Percentiles rank a stretch among this genome's conserved stretches.
These are phyloP conservation scores for Aspergillus luchuensis DNA, from an alignment of 2,329 filamentous ascomycete species.

Conservation along the genomic window DNA sequence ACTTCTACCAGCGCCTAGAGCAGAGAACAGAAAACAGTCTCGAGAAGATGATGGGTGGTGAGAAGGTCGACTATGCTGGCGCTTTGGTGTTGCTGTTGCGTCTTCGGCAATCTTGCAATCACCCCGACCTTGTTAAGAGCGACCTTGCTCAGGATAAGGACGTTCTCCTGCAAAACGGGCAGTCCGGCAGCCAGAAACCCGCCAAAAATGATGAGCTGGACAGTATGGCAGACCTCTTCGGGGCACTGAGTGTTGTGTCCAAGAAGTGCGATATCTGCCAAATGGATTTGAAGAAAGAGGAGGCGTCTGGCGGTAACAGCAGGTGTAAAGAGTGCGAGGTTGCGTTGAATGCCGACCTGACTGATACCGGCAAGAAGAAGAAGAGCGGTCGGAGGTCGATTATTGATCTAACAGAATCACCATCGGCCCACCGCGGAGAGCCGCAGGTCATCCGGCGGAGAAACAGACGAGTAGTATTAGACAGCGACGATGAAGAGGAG, in stretches of 20 bases:
- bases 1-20: constrained; percentile 83
- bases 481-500: constrained; percentile 63
- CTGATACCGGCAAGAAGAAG: constrained; percentile 47
- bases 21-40: constrained; percentile 82
- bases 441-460: constrained; percentile 31
- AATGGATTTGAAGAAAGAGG: constrained; percentile 62
- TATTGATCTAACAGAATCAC: constrained; percentile 34
- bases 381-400: constrained; percentile 44
- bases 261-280: constrained; percentile 86
- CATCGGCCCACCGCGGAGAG: constrained; percentile 24
- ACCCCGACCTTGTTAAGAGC: constrained; percentile 81
- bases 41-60: constrained; percentile 81
- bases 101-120: constrained; percentile 90
- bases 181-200: constrained; percentile 52
- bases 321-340: constrained; percentile 74
- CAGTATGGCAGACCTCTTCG: constrained; percentile 81
- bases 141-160: constrained; percentile 88
- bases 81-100: constrained; percentile 90
- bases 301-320: constrained; percentile 55
- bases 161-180: constrained; percentile 67
- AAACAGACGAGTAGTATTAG: constrained; percentile 50
- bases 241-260: constrained; percentile 74
- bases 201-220: constrained; percentile 69
- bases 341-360: constrained; percentile 66
- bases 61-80: constrained; percentile 84